Percentiles rank a stretch among this genome's conserved stretches.
These are phyloP conservation scores for Cotoneaster glaucophyllus DNA, from an alignment of 306 rosid species.

Conservation along the genomic window DNA sequence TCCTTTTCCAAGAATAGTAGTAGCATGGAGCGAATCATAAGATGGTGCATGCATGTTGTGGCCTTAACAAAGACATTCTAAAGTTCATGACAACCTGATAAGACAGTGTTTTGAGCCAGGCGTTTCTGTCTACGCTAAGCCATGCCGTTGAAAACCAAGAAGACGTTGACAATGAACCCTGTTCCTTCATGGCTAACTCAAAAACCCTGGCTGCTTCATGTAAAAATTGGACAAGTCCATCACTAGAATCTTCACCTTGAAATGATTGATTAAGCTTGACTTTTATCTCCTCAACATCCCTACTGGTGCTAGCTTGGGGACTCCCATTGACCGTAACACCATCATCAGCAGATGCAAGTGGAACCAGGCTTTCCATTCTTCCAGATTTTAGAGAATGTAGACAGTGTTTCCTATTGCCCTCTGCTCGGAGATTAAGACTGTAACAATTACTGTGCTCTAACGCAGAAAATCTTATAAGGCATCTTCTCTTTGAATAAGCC, in stretches of 20 bases:
- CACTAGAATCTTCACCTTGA: conserved; percentile 53
- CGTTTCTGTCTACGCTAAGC: conserved; percentile 82
- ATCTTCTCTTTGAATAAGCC: conserved; percentile 64
- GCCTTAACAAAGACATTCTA: background rate
- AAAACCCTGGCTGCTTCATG: conserved; percentile 90
- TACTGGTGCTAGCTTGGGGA: conserved; percentile 53
- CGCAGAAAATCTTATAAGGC: conserved; percentile 36
- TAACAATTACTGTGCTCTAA: conserved; percentile 25
- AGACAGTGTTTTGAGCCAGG: conserved; percentile 79
- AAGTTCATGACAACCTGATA: conserved; percentile 58
- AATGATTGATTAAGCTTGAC: conserved; percentile 62
- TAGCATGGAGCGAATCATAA: background rate
- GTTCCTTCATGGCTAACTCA: conserved; percentile 82
- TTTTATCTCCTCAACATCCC: conserved; percentile 63
- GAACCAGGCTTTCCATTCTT: conserved; percentile 26
- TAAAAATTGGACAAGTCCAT: conserved; percentile 76
- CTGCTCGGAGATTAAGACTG: conserved; percentile 13
- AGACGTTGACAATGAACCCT: conserved; percentile 39
- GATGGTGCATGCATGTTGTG: background rate
- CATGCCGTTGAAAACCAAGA: conserved; percentile 83
- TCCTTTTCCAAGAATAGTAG: background rate
- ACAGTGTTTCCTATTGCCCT: conserved; percentile 38
- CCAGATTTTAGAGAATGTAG: conserved; percentile 36
- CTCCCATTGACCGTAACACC: conserved; percentile 74
- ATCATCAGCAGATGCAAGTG: conserved; percentile 68